Evolutionary conservation across 2,329 filamentous ascomycete species (phyloP), one percentile per base, ranked within the genome.

Genomic region (Pyrenophora graminea): DNA sequence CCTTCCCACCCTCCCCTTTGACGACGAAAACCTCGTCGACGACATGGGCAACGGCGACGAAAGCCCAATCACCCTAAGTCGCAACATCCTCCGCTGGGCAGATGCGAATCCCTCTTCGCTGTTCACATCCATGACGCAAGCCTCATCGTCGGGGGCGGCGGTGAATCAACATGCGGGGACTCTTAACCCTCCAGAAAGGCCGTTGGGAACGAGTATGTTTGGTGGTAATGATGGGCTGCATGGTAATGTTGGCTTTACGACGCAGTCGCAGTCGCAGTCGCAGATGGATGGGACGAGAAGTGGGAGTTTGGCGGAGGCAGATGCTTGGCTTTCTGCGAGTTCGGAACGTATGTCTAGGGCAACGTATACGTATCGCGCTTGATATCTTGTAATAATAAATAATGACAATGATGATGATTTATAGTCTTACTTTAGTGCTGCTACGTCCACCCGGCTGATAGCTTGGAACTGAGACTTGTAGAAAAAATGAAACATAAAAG

Each of bases 31-130:
- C 44, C 23, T 64, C 57, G 25, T 18, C 15, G 42, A 39, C 6
- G 58, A 64, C 27, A 68, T 70, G 17, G 59, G 48, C 3, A 13
- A 63, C 63, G 59, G 50, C 10, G 52, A 56, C 31, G 53, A 59
- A 40, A 70, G 65, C 36, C 69, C 70, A 3, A 62, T 74, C 31
- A 67, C 67, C 0, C 58, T 75, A 4, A 74, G 68, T 45, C 56
- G 73, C 15, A 70, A 73, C 43, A 75, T 75, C 32, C 64, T 75
- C 2, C 64, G 72, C 32, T 75, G 72, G 68, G 72, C 68, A 1
- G 69, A 73, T 39, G 66, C 67, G 2, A 68, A 73, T 41, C 62
- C 68, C 1, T 56, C 62, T 3, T 51, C 51, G 1, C n/a, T 49
- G 3, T 56, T 39, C 13, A 40, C 49, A 2, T 39, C 48, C 9